Percentiles rank a stretch among this genome's conserved stretches.
phyloP scores from a whole-genome alignment of 495 filamentous ascomycete genomes.

The Polyplosphaeria fusca region DNA sequence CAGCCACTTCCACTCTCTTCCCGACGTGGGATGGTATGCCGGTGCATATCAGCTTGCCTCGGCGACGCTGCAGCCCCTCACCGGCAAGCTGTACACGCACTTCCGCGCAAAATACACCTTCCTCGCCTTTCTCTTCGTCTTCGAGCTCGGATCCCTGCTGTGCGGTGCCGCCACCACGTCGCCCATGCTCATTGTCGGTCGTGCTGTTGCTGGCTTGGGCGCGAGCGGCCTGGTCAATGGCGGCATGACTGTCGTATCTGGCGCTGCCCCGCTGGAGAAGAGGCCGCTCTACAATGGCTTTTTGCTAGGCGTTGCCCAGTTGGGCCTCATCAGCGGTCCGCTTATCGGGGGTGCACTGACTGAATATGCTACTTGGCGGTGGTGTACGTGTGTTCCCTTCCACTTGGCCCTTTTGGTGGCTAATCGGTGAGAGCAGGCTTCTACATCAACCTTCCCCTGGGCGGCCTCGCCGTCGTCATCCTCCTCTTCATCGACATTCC shows the following conservation, averaged over 20 bases:
- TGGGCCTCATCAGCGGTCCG: constrained; percentile 50
- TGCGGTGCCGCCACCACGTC: constrained; percentile 5
- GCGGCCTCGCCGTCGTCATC: constrained; percentile 47
- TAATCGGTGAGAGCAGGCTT: constrained; percentile 44
- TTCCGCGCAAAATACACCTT: background rate
- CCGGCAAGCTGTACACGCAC: constrained; percentile 14
- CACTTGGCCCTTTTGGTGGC: background rate
- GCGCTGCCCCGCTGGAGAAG: constrained; percentile 3
- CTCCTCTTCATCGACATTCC: constrained; percentile 52
- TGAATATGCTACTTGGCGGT: constrained; percentile 57
- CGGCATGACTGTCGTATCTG: background rate
- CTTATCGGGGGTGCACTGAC: constrained; percentile 64
- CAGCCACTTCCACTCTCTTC: constrained; percentile 66
- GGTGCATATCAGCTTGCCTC: constrained; percentile 9
- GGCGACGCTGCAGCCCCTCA: constrained; percentile 9
- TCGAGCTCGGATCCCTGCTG: constrained; percentile 15
- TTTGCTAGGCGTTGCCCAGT: background rate
- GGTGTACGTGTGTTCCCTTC: constrained; percentile 49
- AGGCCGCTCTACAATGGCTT: constrained; percentile 13
- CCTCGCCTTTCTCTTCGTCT: constrained; percentile 2
- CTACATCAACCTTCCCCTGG: constrained; percentile 65
- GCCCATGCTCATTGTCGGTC: constrained; percentile 12
- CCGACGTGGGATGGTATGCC: constrained; percentile 76
- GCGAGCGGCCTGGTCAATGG: constrained; percentile 9
- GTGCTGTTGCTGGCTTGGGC: constrained; percentile 7